Evolutionary conservation across 2,329 filamentous ascomycete genomes (phyloP), one percentile per base, ranked within the genome.

Genomic region (Stagonosporopsis rhizophila): DNA sequence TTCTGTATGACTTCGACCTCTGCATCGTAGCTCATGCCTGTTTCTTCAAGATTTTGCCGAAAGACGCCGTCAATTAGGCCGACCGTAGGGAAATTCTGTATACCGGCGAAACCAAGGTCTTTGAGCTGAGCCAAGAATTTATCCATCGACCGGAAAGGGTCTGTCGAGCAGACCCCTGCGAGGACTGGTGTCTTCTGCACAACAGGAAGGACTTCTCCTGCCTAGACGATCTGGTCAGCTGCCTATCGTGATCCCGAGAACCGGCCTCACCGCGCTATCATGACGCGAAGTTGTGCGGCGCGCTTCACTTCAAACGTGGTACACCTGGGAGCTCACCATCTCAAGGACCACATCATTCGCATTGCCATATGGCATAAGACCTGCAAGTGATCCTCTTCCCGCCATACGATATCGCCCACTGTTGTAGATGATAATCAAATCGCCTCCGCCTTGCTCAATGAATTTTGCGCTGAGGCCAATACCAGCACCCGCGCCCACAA

Each of bases 31-130:
- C 85, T 84, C 87, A 91, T 91, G 8, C 85, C 87, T 1, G 88
- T 90, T 71, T 90, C 87, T 68, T 91, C 89, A 1, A 91, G 79
- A 61, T 88, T 87, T 20, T 81, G 80, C 12, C 89, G 81, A 69
- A 91, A 90, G 12, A 80, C 80, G 1, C 87, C 88, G 70, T 91
- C 88, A 32, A 90, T 87, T 20, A 91, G 76, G 0, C 88, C 88
- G 1, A 90, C 87, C 0, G 88, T 90, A 1, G 88, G 88, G 69
- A 91, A 91, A 65, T 91, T 91, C 71, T 91, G 88, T 14, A 90
- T 81, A 1, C 89, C 89, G 1, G 84, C 83, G 61, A 91, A 90
- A 0, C 88, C 88, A 15, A 89, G 73, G 1, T 81, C 80, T 51
- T 83, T 82, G 32, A 91, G 77, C 67, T 89, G 81, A 17, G 72